These are phyloP conservation scores for Avicennia marina DNA, from an alignment of 257 asterid species.

Conservation along the genomic window DNA sequence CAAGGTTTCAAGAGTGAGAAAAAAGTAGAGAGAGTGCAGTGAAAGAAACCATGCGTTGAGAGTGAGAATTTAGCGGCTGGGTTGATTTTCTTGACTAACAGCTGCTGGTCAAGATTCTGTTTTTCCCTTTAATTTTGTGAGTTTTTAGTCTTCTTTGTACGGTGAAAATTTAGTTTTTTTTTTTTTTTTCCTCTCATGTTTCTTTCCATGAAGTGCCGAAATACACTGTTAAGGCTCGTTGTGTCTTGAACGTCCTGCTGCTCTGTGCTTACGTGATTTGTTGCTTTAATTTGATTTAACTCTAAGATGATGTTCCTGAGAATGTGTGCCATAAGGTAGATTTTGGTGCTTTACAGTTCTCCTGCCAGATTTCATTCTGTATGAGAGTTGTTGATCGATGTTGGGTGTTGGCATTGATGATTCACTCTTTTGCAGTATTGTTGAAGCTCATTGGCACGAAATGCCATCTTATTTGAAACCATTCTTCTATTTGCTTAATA, in stretches of 20 bases:
- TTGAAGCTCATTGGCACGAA: constrained; percentile 9
- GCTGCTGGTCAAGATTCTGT: constrained; percentile 62
- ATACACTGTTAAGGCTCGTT: constrained; percentile 29
- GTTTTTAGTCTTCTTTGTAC: constrained; percentile 20
- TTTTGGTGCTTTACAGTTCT: no score
- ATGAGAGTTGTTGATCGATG: constrained; percentile 12
- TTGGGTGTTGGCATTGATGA: neutral
- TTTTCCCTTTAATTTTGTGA: constrained; percentile 26
- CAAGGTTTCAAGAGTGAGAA: constrained; percentile 17
- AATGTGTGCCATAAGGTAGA: no score
- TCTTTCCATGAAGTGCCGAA: constrained; percentile 10
- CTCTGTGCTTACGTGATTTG: constrained; percentile 6
- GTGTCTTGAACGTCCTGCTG: constrained; percentile 18
- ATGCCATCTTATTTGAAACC: neutral
- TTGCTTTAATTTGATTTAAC: constrained; percentile 11
- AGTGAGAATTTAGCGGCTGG: constrained; percentile 47
- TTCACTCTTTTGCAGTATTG: neutral
- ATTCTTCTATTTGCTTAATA: constrained; percentile 7
- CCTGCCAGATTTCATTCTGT: no score
- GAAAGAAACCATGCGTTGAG: constrained; percentile 44
- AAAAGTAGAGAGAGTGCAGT: constrained; percentile 12
- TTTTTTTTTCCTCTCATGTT: no score
- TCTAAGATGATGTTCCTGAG: neutral
- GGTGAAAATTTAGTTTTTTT: neutral
- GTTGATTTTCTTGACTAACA: constrained; percentile 37